Evolutionary conservation across 495 filamentous ascomycete species (phyloP).

Genomic region (Aspergillus bridgeri): DNA sequence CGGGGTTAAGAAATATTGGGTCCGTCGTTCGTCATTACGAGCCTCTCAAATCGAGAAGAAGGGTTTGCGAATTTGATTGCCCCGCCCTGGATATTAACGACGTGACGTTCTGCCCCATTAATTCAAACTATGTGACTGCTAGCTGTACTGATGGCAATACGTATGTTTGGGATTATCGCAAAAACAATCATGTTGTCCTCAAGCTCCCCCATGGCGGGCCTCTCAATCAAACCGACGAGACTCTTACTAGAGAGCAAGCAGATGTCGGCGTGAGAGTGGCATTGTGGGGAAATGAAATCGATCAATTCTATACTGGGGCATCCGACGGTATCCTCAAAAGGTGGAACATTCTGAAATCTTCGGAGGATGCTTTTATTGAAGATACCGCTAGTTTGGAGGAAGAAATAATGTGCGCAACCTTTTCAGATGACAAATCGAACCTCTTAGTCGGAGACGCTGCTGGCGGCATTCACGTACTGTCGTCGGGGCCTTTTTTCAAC

Average conservation of each 20-base stretch:
- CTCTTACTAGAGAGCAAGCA: slow-evolving; percentile 55
- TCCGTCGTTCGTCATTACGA: slow-evolving; percentile 55
- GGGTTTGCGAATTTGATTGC: slow-evolving; percentile 56
- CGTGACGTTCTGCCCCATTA: slow-evolving; percentile 51
- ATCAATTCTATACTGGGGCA: slow-evolving; percentile 82
- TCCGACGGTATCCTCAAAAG: slow-evolving; percentile 84
- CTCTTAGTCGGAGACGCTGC: slow-evolving; percentile 74
- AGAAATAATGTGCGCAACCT: slow-evolving; percentile 59
- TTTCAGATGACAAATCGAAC: slow-evolving; percentile 67
- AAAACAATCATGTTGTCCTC: slow-evolving; percentile 55
- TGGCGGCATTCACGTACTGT: slow-evolving; percentile 68
- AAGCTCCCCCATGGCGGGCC: slow-evolving; percentile 66
- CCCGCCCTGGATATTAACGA: slow-evolving; percentile 85
- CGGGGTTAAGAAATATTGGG: slow-evolving; percentile 31
- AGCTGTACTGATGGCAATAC: slow-evolving; percentile 80
- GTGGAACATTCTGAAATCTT: slow-evolving; percentile 71
- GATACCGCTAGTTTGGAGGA: slow-evolving; percentile 50
- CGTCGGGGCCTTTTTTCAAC: slow-evolving; percentile 33
- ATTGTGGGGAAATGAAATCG: slow-evolving; percentile 67
- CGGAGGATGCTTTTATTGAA: slow-evolving; percentile 58
- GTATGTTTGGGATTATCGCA: slow-evolving; percentile 81
- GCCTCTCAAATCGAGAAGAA: slow-evolving; percentile 24
- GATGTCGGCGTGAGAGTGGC: slow-evolving; percentile 82
- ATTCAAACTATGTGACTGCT: slow-evolving; percentile 64
- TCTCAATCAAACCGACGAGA: slow-evolving; percentile 56